Conservation (phyloP, 495 filamentous ascomycete genomes). For the Sphaerosporella brunnea region DNA sequence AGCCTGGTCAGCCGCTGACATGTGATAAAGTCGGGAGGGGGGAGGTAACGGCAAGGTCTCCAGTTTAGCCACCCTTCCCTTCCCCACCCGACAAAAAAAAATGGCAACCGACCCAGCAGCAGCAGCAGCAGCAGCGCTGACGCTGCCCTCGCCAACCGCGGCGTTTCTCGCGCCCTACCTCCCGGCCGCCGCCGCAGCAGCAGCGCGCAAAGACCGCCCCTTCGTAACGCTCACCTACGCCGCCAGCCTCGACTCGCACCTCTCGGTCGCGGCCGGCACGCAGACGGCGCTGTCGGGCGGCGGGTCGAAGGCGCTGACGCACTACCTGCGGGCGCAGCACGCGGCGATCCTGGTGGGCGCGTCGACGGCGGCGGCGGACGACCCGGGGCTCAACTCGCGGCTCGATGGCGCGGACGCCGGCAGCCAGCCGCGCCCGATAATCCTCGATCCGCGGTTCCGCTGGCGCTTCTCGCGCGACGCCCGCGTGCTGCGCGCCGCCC, state of each 20-base stretch:
- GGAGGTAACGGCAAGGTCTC: too few relatives aligned
- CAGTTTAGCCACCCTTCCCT: neutral
- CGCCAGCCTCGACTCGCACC: conserved; percentile 64
- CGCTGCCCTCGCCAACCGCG: neutral
- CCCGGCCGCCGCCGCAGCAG: neutral
- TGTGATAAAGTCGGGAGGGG: too few relatives aligned
- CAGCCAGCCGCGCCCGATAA: conserved; percentile 57
- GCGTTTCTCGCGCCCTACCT: conserved; percentile 8
- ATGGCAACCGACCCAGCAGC: too few relatives aligned
- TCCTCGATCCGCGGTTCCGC: conserved; percentile 54
- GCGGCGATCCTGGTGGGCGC: conserved; percentile 72
- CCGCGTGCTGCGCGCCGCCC: conserved; percentile 46
- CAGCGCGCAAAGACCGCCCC: conserved; percentile 11
- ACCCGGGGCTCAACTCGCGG: conserved; percentile 68
- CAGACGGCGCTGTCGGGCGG: conserved; percentile 67
- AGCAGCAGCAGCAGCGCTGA: neutral
- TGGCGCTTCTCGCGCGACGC: conserved; percentile 45
- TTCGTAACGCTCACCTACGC: conserved; percentile 70
- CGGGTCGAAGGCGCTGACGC: conserved; percentile 74
- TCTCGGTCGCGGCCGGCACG: conserved; percentile 55
- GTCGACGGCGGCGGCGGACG: conserved; percentile 65
- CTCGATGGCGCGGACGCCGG: conserved; percentile 38
- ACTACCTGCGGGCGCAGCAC: conserved; percentile 66
- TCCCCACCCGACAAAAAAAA: neutral
- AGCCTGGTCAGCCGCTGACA: too few relatives aligned